Evolutionary conservation across 345 rosid genomes (phyloP), one percentile per base, ranked within the genome.

Genomic region (Populus davidiana): DNA sequence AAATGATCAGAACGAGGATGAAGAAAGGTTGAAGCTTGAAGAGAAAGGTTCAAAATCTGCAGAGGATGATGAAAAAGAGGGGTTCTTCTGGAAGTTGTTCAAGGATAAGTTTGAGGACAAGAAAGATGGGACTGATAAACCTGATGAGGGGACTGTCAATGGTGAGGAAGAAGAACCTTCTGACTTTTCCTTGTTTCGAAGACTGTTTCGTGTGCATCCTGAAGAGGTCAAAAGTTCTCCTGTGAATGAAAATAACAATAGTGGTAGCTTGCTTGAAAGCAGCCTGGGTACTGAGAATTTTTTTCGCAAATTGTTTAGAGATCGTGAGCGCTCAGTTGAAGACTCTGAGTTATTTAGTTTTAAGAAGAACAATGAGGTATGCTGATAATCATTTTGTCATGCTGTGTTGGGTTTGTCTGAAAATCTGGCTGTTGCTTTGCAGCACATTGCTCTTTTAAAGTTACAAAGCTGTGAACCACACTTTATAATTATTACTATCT

Each of bases 201-300:
- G 89, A 86, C 80, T 94, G 79, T 96, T 96, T 78, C 95, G 93
- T 61, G 98, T 92, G 87, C 98, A 92, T 77, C 99, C 97, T 25
- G 98, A 94, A 89, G 97, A 96, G 75, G 82, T 83, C 59, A 94
- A 86, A 84, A 86, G 74, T 74, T 72, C 84, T 75, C 70, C 82
- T 52, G 83, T 81, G 41, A 89, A 80, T 87, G 98, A 90, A 84
- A 84, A 74, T 84, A 87, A 86, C 81, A 83, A 83, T 78, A 81
- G 77, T 75, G 86, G 89, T 71, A 75, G 83, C 75, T 79, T 91
- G 85, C 84, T 50, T 81, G 99, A 94, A 84, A 91, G 95, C 82
- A 96, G 98, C 83, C 98, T 96, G 5, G 97, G 99, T 73, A 92
- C 97, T 12, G 98, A 96, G 82, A 94, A 83, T 74, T 96, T 96